Percentiles rank a stretch among this genome's conserved stretches.
Evolutionary conservation across 495 filamentous ascomycete species (phyloP).

Genomic region (Talaromyces proteolyticus): DNA sequence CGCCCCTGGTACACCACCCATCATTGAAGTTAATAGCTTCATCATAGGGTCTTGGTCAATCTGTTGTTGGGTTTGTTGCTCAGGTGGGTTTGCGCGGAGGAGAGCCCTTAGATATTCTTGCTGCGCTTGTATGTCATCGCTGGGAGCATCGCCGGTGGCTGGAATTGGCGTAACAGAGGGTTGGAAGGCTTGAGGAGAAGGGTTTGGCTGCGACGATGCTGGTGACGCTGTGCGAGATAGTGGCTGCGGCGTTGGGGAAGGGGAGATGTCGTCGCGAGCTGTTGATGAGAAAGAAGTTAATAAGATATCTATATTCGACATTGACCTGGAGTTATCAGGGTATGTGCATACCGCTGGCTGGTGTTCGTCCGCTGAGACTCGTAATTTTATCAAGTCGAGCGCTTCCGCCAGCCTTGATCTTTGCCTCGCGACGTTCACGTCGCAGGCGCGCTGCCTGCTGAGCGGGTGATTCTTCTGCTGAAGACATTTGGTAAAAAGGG

Average conservation of each 20-base stretch:
- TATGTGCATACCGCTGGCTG: conserved; percentile 27
- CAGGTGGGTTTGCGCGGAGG: conserved; percentile 29
- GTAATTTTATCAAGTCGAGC: conserved; percentile 82
- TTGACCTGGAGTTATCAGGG: conserved; percentile 1
- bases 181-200: conserved; percentile 21
- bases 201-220: conserved; percentile 3
- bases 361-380: conserved; percentile 62
- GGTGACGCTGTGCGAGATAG: conserved; percentile 2
- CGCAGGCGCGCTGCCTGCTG: conserved; percentile 75
- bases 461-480: conserved; percentile 47
- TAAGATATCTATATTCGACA: background rate
- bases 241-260: conserved; percentile 15
- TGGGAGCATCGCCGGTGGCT: conserved; percentile 7
- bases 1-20: conserved; percentile 38
- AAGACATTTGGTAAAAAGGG: conserved; percentile 19
- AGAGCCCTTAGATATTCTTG: conserved; percentile 40
- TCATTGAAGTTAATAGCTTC: conserved; percentile 54
- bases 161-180: conserved; percentile 12
- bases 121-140: conserved; percentile 28
- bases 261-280: conserved; percentile 27
- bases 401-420: conserved; percentile 76
- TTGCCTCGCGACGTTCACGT: conserved; percentile 85
- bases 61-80: conserved; percentile 23
- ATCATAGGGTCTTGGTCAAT: conserved; percentile 54
- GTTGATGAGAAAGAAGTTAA: conserved; percentile 9